phyloP scores from a whole-genome alignment of 805 yeast genomes.

The Sugiyamaella boreocaroliniensis region DNA sequence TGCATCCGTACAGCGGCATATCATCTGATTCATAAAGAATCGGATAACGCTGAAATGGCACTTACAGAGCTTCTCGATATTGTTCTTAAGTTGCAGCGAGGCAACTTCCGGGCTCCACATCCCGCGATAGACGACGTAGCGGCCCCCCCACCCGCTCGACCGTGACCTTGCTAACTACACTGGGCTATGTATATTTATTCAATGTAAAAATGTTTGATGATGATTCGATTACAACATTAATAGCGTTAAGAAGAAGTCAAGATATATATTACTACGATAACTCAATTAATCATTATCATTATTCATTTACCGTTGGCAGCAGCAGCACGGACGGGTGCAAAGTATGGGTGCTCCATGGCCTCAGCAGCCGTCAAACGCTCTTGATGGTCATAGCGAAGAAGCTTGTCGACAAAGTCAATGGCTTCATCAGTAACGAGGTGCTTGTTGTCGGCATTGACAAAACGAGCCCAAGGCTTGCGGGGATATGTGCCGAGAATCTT shows the following conservation, averaged over 20 bases:
- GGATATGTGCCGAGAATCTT: conserved; percentile 65
- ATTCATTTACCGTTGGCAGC: conserved; percentile 10
- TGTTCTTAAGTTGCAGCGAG: background rate
- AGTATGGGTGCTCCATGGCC: conserved; percentile 63
- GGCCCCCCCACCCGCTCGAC: too few relatives aligned
- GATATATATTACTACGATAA: background rate
- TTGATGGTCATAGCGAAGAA: conserved; percentile 81
- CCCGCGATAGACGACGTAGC: background rate
- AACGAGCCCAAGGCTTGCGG: conserved; percentile 80
- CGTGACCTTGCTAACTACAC: background rate
- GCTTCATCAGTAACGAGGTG: conserved; percentile 64
- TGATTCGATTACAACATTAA: background rate
- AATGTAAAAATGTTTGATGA: background rate
- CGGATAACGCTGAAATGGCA: background rate
- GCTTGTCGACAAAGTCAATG: conserved; percentile 71
- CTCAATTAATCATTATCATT: background rate
- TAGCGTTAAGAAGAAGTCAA: background rate
- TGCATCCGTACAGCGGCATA: conserved; percentile 18
- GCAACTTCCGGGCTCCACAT: background rate
- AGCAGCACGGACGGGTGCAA: conserved; percentile 27
- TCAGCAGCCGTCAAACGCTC: conserved; percentile 83
- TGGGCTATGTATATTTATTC: background rate
- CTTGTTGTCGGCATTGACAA: conserved; percentile 63
- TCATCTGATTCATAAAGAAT: background rate
- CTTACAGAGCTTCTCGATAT: background rate